Evolutionary conservation across 2,329 filamentous ascomycete species (phyloP).

Genomic region (Colletotrichum agaves): DNA sequence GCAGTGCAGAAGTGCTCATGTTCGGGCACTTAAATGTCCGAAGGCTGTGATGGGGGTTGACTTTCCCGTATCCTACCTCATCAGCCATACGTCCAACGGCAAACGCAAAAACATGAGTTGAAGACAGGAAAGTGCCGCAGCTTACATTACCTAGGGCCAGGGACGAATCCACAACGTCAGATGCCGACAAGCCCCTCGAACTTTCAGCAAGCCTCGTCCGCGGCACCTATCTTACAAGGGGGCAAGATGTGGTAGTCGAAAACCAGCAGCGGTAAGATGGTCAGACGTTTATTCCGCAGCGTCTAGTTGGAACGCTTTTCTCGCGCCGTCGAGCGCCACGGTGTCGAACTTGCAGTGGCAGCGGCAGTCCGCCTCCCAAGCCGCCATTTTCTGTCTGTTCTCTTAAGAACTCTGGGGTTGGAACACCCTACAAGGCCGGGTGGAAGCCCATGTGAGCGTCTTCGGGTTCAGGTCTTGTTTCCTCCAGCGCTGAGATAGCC

Average conservation of each 20-base stretch:
- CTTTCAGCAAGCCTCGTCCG: conserved; percentile 15
- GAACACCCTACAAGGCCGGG: conserved; percentile 1
- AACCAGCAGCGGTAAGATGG: background rate
- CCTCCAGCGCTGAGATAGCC: conserved; percentile 3
- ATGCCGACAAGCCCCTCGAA: conserved; percentile 11
- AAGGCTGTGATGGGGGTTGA: no score
- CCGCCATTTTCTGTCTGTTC: background rate
- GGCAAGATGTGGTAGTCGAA: background rate
- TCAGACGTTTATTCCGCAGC: background rate
- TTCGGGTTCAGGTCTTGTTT: conserved; percentile 4
- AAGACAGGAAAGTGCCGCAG: conserved; percentile 2
- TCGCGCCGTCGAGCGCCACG: background rate
- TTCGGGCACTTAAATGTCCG: no score
- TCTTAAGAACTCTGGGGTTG: background rate
- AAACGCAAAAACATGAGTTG: background rate
- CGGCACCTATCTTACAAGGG: background rate
- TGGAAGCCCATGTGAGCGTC: background rate
- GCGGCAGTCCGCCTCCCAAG: background rate
- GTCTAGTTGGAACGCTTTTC: conserved; percentile 13
- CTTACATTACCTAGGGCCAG: conserved; percentile 6
- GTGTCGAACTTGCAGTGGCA: background rate
- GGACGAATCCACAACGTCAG: background rate
- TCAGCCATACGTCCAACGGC: no score
- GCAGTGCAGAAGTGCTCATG: background rate
- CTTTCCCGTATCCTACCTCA: background rate